Evolutionary conservation across 768 basidiomycete species (phyloP), one percentile per base, ranked within the genome.

Genomic region (Tylopilus felleus): DNA sequence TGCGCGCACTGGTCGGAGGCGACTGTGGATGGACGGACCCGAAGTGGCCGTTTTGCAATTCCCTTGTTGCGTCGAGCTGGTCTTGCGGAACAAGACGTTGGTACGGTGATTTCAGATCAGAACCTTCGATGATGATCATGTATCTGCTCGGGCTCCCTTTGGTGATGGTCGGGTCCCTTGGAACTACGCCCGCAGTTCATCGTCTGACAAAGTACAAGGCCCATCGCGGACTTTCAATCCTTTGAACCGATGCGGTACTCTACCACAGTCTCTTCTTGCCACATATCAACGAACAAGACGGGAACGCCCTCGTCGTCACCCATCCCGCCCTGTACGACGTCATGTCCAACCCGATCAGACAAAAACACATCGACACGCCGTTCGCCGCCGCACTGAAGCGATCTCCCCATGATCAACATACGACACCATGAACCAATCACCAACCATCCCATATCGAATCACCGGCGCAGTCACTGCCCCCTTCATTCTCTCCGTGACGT

Each of bases 21-120:
- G 52, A 28, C 47, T 33, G 47, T 49, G 55, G 39, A 31, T 28
- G 42, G 10, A 45, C 47, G 56, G 55, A 19, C 46, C 59, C 55
- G 45, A 19, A 16, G 36, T 38, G 36, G 36, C n/a, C n/a, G n/a
- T 38, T 38, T 36, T 36, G 35, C 12, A 16, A 35, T 35, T 35
- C 33, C 33, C 14, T 35, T 3, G 33, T 13, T 17, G 16, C 35
- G 35, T 36, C 35, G 16, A 36, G 3, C 3, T 16, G 16, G 16
- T 2, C 16, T 17, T 17, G 35, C 16, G 3, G 25, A 27, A 7
- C 38, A 7, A 19, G 7, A 7, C 8, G 38, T 39, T 39, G 19
- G 19, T 27, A 50, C 31, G 4, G 48, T 22, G 33, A 19, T 6
- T 55, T 55, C 4, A 38, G 3, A 14, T 55, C 47, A 2, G 25